Evolutionary conservation across 192 early-diverging fungal genomes (phyloP).

Genomic region (Helicostylum pulchrum): DNA sequence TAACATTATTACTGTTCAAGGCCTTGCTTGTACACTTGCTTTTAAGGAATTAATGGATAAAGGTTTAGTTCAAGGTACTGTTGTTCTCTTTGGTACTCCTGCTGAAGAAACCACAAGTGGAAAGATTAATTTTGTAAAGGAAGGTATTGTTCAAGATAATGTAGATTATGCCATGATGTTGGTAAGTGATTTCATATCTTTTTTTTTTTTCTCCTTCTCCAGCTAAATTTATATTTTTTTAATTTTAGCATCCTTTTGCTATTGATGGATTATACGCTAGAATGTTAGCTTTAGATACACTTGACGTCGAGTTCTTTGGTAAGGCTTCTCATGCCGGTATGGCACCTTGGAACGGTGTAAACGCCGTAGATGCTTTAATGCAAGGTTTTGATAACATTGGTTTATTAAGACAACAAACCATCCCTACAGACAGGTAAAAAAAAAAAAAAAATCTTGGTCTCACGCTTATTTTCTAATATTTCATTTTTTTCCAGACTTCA

Average conservation of each 20-base stretch:
- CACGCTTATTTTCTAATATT: neutral
- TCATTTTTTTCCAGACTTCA: neutral
- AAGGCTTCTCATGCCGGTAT: constrained; percentile 55
- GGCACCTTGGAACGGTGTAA: constrained; percentile 55
- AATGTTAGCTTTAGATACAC: constrained; percentile 36
- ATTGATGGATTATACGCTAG: constrained; percentile 33
- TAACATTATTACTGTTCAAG: constrained; percentile 64
- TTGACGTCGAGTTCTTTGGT: constrained; percentile 53
- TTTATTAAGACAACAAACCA: constrained; percentile 54
- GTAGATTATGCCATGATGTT: constrained; percentile 75
- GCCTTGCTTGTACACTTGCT: constrained; percentile 54
- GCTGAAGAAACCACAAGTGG: constrained; percentile 66
- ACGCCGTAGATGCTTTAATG: constrained; percentile 62
- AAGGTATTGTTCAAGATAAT: constrained; percentile 55
- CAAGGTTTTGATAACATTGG: constrained; percentile 46
- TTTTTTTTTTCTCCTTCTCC: neutral
- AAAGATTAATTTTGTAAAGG: constrained; percentile 68
- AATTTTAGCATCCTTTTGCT: constrained; percentile 36
- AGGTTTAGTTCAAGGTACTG: constrained; percentile 40
- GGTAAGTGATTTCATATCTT: neutral
- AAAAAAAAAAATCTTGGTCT: neutral
- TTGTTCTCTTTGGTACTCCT: constrained; percentile 67
- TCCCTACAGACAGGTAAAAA: constrained; percentile 38
- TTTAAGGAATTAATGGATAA: constrained; percentile 39
- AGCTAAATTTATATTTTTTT: neutral